These are phyloP conservation scores for Solanum sejunctum DNA, from an alignment of 257 asterid species.

Conservation along the genomic window DNA sequence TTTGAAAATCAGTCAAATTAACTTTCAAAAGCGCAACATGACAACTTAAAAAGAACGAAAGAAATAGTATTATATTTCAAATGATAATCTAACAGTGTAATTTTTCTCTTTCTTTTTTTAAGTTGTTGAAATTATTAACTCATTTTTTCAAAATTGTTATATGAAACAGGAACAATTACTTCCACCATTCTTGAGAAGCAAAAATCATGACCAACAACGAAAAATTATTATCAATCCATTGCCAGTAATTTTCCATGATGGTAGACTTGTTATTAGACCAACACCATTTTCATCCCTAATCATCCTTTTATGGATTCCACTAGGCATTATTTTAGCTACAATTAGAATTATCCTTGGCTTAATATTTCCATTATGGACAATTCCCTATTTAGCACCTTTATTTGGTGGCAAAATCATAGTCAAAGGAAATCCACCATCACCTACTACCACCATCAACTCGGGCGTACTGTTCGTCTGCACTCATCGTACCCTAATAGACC, in stretches of 20 bases:
- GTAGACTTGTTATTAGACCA: slow-evolving; percentile 67
- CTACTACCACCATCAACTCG: slow-evolving; percentile 14
- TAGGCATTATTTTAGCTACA: slow-evolving; percentile 45
- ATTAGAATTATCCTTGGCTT: slow-evolving; percentile 47
- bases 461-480: slow-evolving; percentile 79
- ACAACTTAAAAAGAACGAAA: too few species aligned
- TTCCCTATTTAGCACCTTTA: slow-evolving; percentile 29
- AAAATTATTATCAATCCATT: slow-evolving; percentile 22
- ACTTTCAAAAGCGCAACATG: too few species aligned
- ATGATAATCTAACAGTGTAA: background rate
- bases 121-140: background rate
- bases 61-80: too few species aligned
- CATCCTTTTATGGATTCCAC: slow-evolving; percentile 64
- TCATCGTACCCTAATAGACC: slow-evolving; percentile 71
- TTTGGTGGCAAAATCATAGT: slow-evolving; percentile 57
- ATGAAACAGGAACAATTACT: slow-evolving; percentile 29
- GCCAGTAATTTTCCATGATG: slow-evolving; percentile 87
- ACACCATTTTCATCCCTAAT: slow-evolving; percentile 47
- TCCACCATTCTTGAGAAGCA: slow-evolving; percentile 18
- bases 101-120: too few species aligned
- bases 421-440: slow-evolving; percentile 50
- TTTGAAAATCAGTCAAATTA: too few species aligned
- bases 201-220: background rate
- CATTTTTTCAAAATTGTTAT: background rate
- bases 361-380: slow-evolving; percentile 38